phyloP scores from a whole-genome alignment of 2,329 filamentous ascomycete genomes.

The Rutstroemia sp. region DNA sequence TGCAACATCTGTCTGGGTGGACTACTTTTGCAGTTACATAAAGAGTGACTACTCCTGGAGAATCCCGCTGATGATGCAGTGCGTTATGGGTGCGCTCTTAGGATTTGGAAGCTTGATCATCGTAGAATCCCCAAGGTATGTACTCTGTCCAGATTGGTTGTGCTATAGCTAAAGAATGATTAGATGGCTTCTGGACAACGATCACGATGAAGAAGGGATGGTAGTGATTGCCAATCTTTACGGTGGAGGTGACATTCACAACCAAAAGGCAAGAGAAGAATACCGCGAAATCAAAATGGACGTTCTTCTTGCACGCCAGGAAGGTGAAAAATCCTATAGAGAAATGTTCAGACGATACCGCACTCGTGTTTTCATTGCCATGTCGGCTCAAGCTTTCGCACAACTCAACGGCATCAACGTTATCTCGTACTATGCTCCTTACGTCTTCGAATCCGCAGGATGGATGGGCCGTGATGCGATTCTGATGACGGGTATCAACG shows the following conservation, averaged over 20 bases:
- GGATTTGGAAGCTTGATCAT: constrained; percentile 84
- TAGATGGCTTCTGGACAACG: constrained; percentile 95
- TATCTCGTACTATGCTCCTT: constrained; percentile 96
- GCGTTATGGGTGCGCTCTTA: constrained; percentile 83
- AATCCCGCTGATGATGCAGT: constrained; percentile 83
- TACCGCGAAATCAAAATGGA: constrained; percentile 99
- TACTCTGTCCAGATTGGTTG: not conserved
- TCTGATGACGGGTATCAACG: constrained; percentile 96
- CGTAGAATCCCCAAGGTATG: constrained; percentile 85
- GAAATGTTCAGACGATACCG: constrained; percentile 95
- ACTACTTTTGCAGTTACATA: constrained; percentile 94
- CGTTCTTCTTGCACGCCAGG: constrained; percentile 84
- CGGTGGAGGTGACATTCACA: constrained; percentile 90
- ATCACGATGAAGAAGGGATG: constrained; percentile 97
- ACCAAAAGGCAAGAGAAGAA: constrained; percentile 85
- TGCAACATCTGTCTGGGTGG: constrained; percentile 94
- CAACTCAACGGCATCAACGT: constrained; percentile 99
- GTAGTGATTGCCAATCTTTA: constrained; percentile 97
- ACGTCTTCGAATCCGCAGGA: constrained; percentile 95
- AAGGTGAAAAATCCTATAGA: constrained; percentile 82
- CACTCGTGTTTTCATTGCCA: constrained; percentile 93
- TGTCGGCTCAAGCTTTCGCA: constrained; percentile 93
- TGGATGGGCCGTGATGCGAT: constrained; percentile 88
- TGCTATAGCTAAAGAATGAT: constrained; percentile 9
- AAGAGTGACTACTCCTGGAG: constrained; percentile 83